Conservation (phyloP, 179 eudicot genomes). For the Gypsophila paniculata region DNA sequence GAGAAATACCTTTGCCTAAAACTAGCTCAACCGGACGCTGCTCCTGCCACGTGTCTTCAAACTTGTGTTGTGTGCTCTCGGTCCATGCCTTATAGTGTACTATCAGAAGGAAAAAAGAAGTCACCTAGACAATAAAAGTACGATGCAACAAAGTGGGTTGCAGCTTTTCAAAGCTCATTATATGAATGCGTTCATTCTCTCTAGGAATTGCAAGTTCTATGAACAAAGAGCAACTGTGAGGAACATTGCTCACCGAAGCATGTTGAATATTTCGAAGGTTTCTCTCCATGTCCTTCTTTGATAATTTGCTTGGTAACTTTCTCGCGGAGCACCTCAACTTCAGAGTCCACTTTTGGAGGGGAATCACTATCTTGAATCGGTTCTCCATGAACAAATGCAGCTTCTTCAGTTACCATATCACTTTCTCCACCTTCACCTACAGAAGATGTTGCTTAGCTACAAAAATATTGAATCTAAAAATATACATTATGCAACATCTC, state of each 20-base stretch:
- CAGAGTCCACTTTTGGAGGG: slow-evolving; percentile 79
- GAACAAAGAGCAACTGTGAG: neutral
- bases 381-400: slow-evolving; percentile 64
- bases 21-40: slow-evolving; percentile 76
- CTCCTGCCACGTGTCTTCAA: slow-evolving; percentile 97
- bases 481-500: neutral
- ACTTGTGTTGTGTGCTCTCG: slow-evolving; percentile 84
- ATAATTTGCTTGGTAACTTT: slow-evolving; percentile 87
- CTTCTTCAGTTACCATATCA: slow-evolving; percentile 56
- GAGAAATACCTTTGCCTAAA: slow-evolving; percentile 74
- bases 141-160: neutral
- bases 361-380: slow-evolving; percentile 52
- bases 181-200: neutral
- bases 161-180: neutral
- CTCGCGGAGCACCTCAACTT: slow-evolving; percentile 69
- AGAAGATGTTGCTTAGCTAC: neutral
- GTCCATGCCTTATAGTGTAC: slow-evolving; percentile 98
- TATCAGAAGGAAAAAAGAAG: slow-evolving; percentile 26
- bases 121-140: slow-evolving; percentile 4
- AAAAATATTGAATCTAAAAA: neutral
- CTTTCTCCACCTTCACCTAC: slow-evolving; percentile 51
- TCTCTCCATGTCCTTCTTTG: slow-evolving; percentile 91
- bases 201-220: neutral
- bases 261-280: slow-evolving; percentile 91
- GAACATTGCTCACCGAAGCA: slow-evolving; percentile 63